Evolutionary conservation across 768 basidiomycete species (phyloP).

Genomic region (Hericium rajendrae): DNA sequence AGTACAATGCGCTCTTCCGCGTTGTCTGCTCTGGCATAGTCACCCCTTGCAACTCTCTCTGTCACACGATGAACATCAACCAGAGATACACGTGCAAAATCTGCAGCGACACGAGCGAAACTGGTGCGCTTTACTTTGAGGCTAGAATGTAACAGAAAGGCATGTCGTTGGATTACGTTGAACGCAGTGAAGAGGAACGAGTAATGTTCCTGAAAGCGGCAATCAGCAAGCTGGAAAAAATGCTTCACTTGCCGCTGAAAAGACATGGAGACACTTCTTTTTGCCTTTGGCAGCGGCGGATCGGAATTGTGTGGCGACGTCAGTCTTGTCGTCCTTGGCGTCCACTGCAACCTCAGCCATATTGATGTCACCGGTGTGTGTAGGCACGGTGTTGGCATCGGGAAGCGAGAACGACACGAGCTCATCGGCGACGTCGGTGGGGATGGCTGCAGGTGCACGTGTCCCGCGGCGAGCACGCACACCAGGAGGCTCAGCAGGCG

Average conservation of each 20-base stretch:
- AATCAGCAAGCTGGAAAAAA: constrained; percentile 23
- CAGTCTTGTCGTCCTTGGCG: too few species aligned
- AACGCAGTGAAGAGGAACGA: constrained; percentile 34
- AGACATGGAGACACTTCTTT: too few species aligned
- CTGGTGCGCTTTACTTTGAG: constrained; percentile 20
- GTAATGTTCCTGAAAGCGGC: constrained; percentile 28
- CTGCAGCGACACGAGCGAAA: constrained; percentile 20
- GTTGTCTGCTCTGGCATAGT: constrained; percentile 1
- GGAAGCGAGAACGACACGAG: too few species aligned
- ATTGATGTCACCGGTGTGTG: too few species aligned
- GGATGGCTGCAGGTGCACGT: too few species aligned
- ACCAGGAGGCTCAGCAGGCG: too few species aligned
- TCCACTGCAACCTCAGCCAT: too few species aligned
- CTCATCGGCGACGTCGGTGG: too few species aligned
- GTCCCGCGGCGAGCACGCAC: too few species aligned
- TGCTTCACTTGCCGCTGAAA: constrained; percentile 27
- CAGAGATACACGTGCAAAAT: constrained; percentile 18
- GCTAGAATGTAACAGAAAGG: constrained; percentile 22
- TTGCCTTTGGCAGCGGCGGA: too few species aligned
- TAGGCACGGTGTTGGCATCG: too few species aligned
- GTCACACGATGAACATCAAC: constrained; percentile 17
- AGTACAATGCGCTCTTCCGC: constrained; percentile 22
- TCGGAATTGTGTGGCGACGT: too few species aligned
- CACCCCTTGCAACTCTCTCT: neutral
- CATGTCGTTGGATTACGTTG: constrained; percentile 29